Percentiles rank a stretch among this genome's conserved stretches.
Evolutionary conservation across 1,284 basidiomycete genomes (phyloP).

Genomic region (Testicularia cyperi): DNA sequence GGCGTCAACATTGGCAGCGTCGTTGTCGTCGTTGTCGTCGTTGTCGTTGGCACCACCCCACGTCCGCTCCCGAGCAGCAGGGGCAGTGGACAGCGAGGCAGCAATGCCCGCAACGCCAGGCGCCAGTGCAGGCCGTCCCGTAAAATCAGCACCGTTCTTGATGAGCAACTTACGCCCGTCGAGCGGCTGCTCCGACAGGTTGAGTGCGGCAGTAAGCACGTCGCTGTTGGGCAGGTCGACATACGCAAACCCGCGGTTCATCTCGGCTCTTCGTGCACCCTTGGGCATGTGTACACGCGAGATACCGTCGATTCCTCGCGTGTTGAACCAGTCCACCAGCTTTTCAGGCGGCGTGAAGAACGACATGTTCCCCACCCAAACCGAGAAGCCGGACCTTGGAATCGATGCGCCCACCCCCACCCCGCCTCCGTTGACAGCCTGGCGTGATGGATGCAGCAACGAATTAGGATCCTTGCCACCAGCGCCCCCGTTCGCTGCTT

Average conservation of each 20-base stretch:
- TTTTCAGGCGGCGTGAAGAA: constrained; percentile 47
- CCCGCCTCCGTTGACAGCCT: too few relatives aligned
- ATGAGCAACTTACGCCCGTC: constrained; percentile 86
- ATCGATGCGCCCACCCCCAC: not conserved
- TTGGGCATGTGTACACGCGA: constrained; percentile 65
- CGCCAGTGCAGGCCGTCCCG: constrained; percentile 58
- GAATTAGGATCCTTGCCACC: constrained; percentile 27
- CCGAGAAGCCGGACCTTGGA: constrained; percentile 68
- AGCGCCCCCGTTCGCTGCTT: constrained; percentile 1
- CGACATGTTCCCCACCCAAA: constrained; percentile 58
- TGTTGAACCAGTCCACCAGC: constrained; percentile 48
- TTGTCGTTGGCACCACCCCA: not conserved
- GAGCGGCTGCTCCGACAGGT: constrained; percentile 76
- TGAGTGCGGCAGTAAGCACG: constrained; percentile 73
- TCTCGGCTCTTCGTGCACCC: constrained; percentile 60
- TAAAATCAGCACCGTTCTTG: constrained; percentile 72
- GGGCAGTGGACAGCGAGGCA: constrained; percentile 6
- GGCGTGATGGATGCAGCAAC: constrained; percentile 9
- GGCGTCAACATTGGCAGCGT: not conserved
- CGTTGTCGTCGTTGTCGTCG: constrained; percentile 3
- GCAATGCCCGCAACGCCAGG: constrained; percentile 27
- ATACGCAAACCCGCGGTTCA: constrained; percentile 81
- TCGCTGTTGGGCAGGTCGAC: constrained; percentile 84
- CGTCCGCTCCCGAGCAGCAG: not conserved
- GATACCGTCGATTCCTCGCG: constrained; percentile 58